These are phyloP conservation scores for Xylaria cubensis DNA, from an alignment of 495 filamentous ascomycete genomes.

Conservation along the genomic window DNA sequence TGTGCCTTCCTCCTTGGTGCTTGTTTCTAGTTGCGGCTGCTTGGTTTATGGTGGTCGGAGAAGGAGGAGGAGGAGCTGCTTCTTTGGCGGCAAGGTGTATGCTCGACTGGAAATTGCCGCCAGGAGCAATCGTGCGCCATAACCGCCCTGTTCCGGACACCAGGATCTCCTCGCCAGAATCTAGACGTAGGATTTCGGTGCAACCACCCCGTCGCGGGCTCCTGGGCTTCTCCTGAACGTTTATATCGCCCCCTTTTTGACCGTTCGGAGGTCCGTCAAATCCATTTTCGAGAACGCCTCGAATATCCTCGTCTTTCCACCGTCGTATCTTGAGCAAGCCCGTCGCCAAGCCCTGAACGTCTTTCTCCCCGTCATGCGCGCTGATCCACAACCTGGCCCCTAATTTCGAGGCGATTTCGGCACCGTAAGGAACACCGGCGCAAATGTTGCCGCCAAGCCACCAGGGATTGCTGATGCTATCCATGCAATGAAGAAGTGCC, in stretches of 20 bases:
- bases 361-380: conserved; percentile 71
- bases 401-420: conserved; percentile 61
- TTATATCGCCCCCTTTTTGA: conserved; percentile 14
- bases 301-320: conserved; percentile 55
- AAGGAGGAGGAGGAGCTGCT: neutral
- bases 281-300: conserved; percentile 31
- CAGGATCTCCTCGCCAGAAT: conserved; percentile 43
- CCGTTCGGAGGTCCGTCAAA: neutral
- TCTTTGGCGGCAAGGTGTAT: neutral
- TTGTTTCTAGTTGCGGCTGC: neutral
- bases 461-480: conserved; percentile 65
- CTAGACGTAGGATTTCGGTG: conserved; percentile 42
- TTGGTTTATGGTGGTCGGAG: neutral
- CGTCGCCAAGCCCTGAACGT: conserved; percentile 59
- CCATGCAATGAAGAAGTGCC: conserved; percentile 68
- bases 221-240: conserved; percentile 27
- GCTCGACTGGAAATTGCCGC: neutral
- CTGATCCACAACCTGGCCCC: conserved; percentile 65
- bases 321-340: conserved; percentile 54
- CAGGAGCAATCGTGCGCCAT: conserved; percentile 27
- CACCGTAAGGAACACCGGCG: conserved; percentile 61
- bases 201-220: conserved; percentile 18
- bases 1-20: conserved; percentile 9
- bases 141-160: conserved; percentile 37
- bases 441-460: conserved; percentile 69